Conservation (phyloP, 2,329 filamentous ascomycete species). For the Neofusicoccum sp. region DNA sequence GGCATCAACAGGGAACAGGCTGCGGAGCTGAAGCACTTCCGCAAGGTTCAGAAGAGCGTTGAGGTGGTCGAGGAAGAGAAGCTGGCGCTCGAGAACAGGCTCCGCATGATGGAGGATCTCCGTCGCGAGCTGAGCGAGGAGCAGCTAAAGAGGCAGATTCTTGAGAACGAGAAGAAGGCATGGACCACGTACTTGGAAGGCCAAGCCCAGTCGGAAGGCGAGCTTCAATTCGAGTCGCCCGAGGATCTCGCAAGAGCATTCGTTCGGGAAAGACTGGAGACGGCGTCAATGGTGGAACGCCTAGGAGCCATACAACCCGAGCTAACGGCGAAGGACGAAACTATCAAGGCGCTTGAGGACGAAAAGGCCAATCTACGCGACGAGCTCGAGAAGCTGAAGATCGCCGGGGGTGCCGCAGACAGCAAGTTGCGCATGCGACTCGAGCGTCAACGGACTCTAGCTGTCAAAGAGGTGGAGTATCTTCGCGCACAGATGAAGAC, state of each 20-base stretch:
- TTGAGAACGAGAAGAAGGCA: slow-evolving; percentile 82
- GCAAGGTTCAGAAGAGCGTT: slow-evolving; percentile 79
- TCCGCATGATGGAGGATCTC: slow-evolving; percentile 71
- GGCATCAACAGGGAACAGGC: slow-evolving; percentile 75
- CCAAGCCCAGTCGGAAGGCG: slow-evolving; percentile 59
- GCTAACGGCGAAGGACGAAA: slow-evolving; percentile 71
- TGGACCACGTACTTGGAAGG: slow-evolving; percentile 85
- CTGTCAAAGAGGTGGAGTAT: slow-evolving; percentile 90
- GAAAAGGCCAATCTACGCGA: slow-evolving; percentile 64
- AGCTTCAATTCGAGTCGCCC: slow-evolving; percentile 78
- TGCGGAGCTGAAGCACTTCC: slow-evolving; percentile 75
- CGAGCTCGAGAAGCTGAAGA: slow-evolving; percentile 69
- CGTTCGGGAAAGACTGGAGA: slow-evolving; percentile 76
- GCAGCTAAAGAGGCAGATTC: slow-evolving; percentile 75
- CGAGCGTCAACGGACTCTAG: slow-evolving; percentile 80
- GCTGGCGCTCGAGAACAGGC: slow-evolving; percentile 70
- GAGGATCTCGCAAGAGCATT: slow-evolving; percentile 83
- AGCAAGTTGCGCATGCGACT: slow-evolving; percentile 69
- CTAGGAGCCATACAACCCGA: slow-evolving; percentile 78
- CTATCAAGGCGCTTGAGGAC: slow-evolving; percentile 67
- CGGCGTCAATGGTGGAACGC: slow-evolving; percentile 74
- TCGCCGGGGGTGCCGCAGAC: slow-evolving; percentile 51
- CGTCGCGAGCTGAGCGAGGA: slow-evolving; percentile 77
- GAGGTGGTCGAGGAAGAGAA: slow-evolving; percentile 97
- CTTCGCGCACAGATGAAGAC: slow-evolving; percentile 87